Evolutionary conservation across 2,329 filamentous ascomycete genomes (phyloP).

Genomic region (Venturia pyrina): DNA sequence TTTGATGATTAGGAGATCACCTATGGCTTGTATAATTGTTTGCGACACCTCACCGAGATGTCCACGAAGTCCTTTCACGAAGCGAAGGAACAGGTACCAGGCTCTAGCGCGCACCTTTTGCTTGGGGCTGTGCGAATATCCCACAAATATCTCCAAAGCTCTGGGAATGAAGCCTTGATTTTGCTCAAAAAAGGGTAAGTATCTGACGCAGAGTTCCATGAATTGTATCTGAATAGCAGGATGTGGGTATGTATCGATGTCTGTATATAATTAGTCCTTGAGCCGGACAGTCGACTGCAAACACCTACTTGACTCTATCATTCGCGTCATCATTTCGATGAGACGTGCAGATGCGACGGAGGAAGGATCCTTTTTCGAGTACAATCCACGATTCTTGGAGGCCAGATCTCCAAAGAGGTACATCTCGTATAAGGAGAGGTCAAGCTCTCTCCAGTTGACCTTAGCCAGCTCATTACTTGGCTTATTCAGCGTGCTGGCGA

Average conservation of each 20-base stretch:
- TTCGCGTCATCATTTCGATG: slow-evolving; percentile 85
- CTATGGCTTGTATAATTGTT: slow-evolving; percentile 81
- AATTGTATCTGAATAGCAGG: slow-evolving; percentile 91
- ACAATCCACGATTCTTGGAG: slow-evolving; percentile 78
- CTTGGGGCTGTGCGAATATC: slow-evolving; percentile 78
- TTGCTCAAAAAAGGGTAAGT: slow-evolving; percentile 83
- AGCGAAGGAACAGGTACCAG: slow-evolving; percentile 93
- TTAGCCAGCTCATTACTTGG: slow-evolving; percentile 45
- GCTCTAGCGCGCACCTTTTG: slow-evolving; percentile 80
- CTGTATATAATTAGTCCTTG: slow-evolving; percentile 32
- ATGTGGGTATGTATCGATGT: slow-evolving; percentile 75
- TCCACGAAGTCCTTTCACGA: slow-evolving; percentile 76
- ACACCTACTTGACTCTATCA: slow-evolving; percentile 76
- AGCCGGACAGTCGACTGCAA: neutral
- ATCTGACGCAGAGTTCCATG: slow-evolving; percentile 96
- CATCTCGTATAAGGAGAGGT: slow-evolving; percentile 91
- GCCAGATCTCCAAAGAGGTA: slow-evolving; percentile 90
- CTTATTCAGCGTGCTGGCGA: slow-evolving; percentile 78
- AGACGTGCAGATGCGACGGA: slow-evolving; percentile 70
- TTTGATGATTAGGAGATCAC: slow-evolving; percentile 79
- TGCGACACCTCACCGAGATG: slow-evolving; percentile 85
- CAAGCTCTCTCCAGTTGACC: slow-evolving; percentile 81
- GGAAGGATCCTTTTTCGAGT: slow-evolving; percentile 72
- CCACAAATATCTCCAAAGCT: slow-evolving; percentile 84
- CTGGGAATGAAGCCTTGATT: slow-evolving; percentile 72